Conservation (phyloP, 2,329 filamentous ascomycete species). For the Aspergillus latus region DNA sequence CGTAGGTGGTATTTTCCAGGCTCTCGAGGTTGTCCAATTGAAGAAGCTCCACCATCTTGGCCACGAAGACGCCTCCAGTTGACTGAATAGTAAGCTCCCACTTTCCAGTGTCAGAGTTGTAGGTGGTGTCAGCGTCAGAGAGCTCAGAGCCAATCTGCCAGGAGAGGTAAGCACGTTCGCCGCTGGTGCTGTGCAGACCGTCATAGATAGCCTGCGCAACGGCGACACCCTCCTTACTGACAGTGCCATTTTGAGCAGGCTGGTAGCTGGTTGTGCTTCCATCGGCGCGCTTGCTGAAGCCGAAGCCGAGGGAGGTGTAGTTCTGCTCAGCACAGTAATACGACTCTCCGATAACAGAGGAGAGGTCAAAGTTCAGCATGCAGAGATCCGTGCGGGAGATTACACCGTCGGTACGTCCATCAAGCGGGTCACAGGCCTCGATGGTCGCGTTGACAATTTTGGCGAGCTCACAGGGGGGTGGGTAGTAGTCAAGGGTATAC, state of each 20-base stretch:
- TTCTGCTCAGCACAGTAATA: slow-evolving; percentile 45
- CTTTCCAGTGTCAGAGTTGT: slow-evolving; percentile 28
- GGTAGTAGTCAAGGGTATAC: slow-evolving; percentile 43
- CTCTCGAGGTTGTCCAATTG: too few species aligned
- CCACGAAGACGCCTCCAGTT: too few species aligned
- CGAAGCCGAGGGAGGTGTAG: slow-evolving; percentile 27
- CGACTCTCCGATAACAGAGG: slow-evolving; percentile 45
- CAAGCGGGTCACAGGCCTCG: slow-evolving; percentile 54
- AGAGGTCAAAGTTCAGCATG: slow-evolving; percentile 48
- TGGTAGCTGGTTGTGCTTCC: slow-evolving; percentile 28
- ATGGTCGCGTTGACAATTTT: slow-evolving; percentile 42
- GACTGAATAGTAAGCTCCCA: slow-evolving; percentile 26
- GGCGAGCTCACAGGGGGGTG: slow-evolving; percentile 37
- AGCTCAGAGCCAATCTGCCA: slow-evolving; percentile 32
- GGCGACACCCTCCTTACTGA: slow-evolving; percentile 28
- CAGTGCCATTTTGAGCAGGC: slow-evolving; percentile 34
- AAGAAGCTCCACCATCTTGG: too few species aligned
- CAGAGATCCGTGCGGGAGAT: slow-evolving; percentile 52
- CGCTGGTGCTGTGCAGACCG: slow-evolving; percentile 45
- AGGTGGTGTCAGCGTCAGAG: slow-evolving; percentile 26
- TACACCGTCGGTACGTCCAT: slow-evolving; percentile 56
- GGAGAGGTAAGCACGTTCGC: slow-evolving; percentile 43
- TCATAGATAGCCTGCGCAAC: slow-evolving; percentile 39
- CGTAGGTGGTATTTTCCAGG: too few species aligned
- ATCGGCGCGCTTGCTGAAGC: slow-evolving; percentile 5